Conservation (phyloP, 306 rosid genomes). For the Hippophae tibetana region DNA sequence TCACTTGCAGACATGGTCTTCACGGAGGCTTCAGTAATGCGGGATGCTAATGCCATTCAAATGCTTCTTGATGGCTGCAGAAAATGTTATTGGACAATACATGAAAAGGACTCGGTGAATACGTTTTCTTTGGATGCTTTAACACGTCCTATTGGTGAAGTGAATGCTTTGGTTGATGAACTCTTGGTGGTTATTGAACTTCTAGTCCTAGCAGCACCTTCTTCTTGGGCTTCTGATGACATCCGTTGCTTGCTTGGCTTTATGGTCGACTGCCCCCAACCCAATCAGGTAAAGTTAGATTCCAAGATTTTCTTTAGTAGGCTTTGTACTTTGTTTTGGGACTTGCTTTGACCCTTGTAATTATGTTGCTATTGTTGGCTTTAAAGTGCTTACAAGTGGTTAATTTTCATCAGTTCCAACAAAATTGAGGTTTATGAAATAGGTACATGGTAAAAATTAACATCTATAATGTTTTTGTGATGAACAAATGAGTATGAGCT, state of each 20-base stretch:
- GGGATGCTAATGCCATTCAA: conserved; percentile 96
- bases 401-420: too few species aligned
- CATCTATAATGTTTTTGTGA: too few species aligned
- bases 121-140: conserved; percentile 58
- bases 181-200: conserved; percentile 87
- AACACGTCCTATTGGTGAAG: conserved; percentile 78
- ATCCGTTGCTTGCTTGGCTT: conserved; percentile 80
- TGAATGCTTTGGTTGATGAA: conserved; percentile 97
- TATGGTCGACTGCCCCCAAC: conserved; percentile 89
- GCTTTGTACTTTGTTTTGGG: neutral
- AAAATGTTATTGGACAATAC: conserved; percentile 87
- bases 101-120: conserved; percentile 71
- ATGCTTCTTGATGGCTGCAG: conserved; percentile 95
- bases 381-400: too few species aligned
- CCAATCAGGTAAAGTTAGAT: conserved; percentile 59
- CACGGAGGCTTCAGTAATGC: conserved; percentile 78
- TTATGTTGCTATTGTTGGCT: too few species aligned
- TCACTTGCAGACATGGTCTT: conserved; percentile 99
- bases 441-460: too few species aligned
- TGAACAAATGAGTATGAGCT: too few species aligned
- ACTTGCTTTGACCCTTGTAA: conserved; percentile 1
- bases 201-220: conserved; percentile 74
- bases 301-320: neutral
- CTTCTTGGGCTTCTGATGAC: conserved; percentile 59
- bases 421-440: too few species aligned